Evolutionary conservation across 129 eudicot genomes (phyloP), one percentile per base, ranked within the genome.

Genomic region (Chrysanthemum makinoi): DNA sequence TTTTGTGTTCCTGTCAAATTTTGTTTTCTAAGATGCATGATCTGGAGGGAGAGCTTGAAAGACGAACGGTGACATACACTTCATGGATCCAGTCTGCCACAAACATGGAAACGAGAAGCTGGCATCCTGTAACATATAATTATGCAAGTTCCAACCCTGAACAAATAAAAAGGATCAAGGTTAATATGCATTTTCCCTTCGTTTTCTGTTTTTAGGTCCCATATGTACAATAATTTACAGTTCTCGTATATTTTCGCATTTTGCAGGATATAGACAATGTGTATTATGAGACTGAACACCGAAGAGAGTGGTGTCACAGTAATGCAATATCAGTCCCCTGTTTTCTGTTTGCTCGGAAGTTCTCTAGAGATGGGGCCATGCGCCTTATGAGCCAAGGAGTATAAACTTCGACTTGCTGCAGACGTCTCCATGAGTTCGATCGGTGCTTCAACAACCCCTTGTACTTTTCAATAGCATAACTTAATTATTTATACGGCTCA

Each of bases 321-420:
- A 94, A 90, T 71, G 84, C 86, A 14, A 75, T 89, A 14, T 26
- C 24, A 10, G 96, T 83, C 35, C 86, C 93, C 2, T 94, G 99
- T 77, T 94, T 94, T 71, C 56, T 94, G 22, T 83, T 94, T 72
- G 97, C 93, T 6, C 84, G 98, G 69, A 94, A 94, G 82, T 94
- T 94, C 86, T 82, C 97, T 48, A 80, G 69, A 81, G 99, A 89
- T 52, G 99, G 90, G 47, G 99, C 97, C 18, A 94, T 94, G 99
- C 89, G 97, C 61, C 96, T 94, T 79, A 81, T 94, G 80, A 86
- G 88, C 62, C 80, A 77, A 67, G 90, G 88, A 68, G 80, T 83
- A n/a, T 84, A 76, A 77, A 46, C 28, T 82, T 86, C 58, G 88
- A 82, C 15, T 30, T 82, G 48, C 26, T 83, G 58, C 66, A 79